Base-by-base conservation (phyloP, 352 stramenopile genomes). In the Globisporangium polare region DNA sequence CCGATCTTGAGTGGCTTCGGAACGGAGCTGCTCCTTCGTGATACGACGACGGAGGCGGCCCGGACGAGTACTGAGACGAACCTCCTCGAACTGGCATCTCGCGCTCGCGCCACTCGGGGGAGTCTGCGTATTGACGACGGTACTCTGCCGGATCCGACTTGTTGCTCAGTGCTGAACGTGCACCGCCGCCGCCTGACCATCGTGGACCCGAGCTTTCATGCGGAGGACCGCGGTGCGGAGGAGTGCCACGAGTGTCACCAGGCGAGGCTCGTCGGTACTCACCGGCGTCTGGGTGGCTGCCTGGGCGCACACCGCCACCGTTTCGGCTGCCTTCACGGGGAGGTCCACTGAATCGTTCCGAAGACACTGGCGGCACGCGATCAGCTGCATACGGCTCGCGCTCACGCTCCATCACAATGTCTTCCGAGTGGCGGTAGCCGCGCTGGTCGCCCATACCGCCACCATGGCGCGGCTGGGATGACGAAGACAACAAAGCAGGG, bases 91-190 rank as follows among this genome's bases (percentile, higher is more conserved):
- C 10, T 17, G 20, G 24, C 24, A 71, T 60, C 0, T 63, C 67
- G 35, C 64, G 67, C 41, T 83, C 70, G 26, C 66, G 62, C 77
- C 77, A 82, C n/a, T 58, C 63, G 15, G 72, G 70, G 8, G 70
- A 70, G n/a, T 73, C 60, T 6, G 47, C 62, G 63, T 77, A 82
- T 22, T 68, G 68, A 1, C 57, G 72, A 1, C 55, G 60, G 52
- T 84, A 80, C 13, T 75, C 69, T 7, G 27, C 17, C 15, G 20
- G 33, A 17, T 67, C 37, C 4, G 26, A 20, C 5, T 54, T 17
- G 20, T 17, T 50, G 43, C 15, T 42, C 41, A 18, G 22, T 5
- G 46, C 46, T 8, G 57, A 29, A 15, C 57, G 57, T 22, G 3
- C n/a, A 26, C 39, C 27, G 20, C 50, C 46, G n/a, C 10, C 29